Conservation (phyloP, 306 rosid genomes). For the Elaeagnus macrophylla region DNA sequence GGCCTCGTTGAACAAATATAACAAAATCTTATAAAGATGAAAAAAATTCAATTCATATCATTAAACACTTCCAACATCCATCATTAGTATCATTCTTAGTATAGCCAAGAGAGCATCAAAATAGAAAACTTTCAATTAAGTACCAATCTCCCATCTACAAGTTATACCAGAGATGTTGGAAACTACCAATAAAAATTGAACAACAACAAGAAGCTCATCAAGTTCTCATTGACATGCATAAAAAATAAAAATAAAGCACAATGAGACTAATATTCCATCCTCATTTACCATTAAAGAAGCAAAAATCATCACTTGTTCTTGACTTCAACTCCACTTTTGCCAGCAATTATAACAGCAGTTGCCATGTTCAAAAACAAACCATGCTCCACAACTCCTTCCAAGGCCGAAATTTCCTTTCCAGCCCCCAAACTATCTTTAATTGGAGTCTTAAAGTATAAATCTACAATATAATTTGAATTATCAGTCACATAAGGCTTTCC, state of each 20-base stretch:
- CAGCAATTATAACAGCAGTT: constrained; percentile 61
- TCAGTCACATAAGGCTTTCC: constrained; percentile 69
- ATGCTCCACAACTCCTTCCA: constrained; percentile 81
- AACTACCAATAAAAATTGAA: background rate
- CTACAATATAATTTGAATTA: constrained; percentile 68
- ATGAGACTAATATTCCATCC: background rate
- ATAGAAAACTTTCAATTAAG: constrained; percentile 2
- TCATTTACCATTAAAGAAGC: background rate
- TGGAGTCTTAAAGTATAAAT: constrained; percentile 68
- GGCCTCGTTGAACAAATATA: background rate
- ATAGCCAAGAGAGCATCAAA: constrained; percentile 5
- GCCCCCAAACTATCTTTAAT: constrained; percentile 49
- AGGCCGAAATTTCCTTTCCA: constrained; percentile 53
- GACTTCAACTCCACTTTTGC: constrained; percentile 47
- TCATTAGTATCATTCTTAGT: constrained; percentile 9
- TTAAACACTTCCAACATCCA: constrained; percentile 9
- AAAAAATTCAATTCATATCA: background rate
- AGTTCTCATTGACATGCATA: background rate
- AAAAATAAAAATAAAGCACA: background rate
- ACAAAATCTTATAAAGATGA: background rate
- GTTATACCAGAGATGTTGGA: background rate
- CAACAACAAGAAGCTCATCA: constrained; percentile 11
- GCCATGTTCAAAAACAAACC: constrained; percentile 79
- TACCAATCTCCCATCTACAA: constrained; percentile 1
- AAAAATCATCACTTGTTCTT: constrained; percentile 38